Percentiles rank a stretch among this genome's conserved stretches.
Evolutionary conservation across 164 flowering plant genomes (phyloP).

Genomic region (Vitis rotundifolia): DNA sequence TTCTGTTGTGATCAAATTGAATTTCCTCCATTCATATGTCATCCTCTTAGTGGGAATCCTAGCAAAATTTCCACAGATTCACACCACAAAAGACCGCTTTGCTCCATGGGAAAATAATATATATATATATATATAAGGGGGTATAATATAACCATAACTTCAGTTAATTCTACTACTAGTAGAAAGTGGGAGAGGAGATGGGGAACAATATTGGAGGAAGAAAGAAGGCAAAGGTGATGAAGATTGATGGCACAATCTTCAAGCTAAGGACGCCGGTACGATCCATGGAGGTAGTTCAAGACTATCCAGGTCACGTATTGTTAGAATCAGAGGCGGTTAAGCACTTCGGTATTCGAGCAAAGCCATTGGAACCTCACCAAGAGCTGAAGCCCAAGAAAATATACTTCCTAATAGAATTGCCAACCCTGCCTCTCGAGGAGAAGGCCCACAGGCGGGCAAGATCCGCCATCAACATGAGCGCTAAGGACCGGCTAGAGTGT

Average conservation of each 20-base stretch:
- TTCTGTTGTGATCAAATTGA: no score
- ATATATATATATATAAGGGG: no score
- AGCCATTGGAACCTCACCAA: constrained; percentile 32
- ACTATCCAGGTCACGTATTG: constrained; percentile 34
- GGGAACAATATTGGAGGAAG: constrained; percentile 39
- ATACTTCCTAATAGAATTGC: constrained; percentile 30
- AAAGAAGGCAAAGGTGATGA: constrained; percentile 43
- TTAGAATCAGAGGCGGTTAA: constrained; percentile 32
- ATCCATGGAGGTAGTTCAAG: constrained; percentile 26
- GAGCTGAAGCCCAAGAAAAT: constrained; percentile 30
- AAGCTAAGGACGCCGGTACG: constrained; percentile 31
- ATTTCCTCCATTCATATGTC: no score
- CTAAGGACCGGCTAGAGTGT: constrained; percentile 43
- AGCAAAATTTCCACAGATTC: constrained; percentile 5
- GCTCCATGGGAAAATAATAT: no score
- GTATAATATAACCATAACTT: no score
- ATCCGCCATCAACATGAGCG: constrained; percentile 20
- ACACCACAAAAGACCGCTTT: constrained; percentile 1
- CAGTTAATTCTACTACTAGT: no score
- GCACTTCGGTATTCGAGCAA: constrained; percentile 36
- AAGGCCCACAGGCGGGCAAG: constrained; percentile 27
- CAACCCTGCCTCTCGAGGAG: not conserved
- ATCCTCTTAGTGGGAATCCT: no score
- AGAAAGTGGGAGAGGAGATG: constrained; percentile 22
- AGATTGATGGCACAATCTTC: constrained; percentile 31